These are phyloP conservation scores for Gigaspora rosea DNA, from an alignment of 192 early-diverging fungal genomes.

Conservation along the genomic window DNA sequence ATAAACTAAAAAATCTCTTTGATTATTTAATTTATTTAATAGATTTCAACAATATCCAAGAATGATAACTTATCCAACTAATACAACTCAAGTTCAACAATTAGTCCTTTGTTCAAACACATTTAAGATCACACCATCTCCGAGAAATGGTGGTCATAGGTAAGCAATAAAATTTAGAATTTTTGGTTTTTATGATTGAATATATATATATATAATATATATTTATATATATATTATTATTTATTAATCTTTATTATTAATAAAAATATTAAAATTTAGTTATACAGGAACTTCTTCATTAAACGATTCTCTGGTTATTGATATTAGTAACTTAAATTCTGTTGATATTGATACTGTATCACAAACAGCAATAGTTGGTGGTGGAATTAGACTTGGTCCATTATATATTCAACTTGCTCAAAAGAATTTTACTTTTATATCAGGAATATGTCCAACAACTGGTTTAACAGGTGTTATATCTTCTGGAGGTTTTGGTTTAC, in stretches of 20 bases:
- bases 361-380: slow-evolving; percentile 39
- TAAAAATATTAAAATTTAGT: neutral
- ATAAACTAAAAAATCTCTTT: too few relatives aligned
- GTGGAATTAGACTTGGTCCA: slow-evolving; percentile 55
- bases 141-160: slow-evolving; percentile 31
- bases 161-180: neutral
- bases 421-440: slow-evolving; percentile 40
- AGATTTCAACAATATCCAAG: slow-evolving; percentile 9
- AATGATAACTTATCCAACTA: slow-evolving; percentile 12
- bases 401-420: slow-evolving; percentile 44
- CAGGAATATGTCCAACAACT: slow-evolving; percentile 50
- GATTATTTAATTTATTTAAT: neutral
- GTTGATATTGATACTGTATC: slow-evolving; percentile 25
- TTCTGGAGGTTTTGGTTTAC: slow-evolving; percentile 55
- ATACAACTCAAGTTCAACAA: slow-evolving; percentile 23
- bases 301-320: slow-evolving; percentile 50
- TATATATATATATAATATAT: too few relatives aligned
- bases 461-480: slow-evolving; percentile 52
- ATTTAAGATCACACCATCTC: neutral
- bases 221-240: too few relatives aligned
- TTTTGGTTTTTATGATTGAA: too few relatives aligned
- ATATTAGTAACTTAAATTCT: slow-evolving; percentile 43
- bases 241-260: neutral
- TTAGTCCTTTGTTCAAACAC: slow-evolving; percentile 8
- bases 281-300: slow-evolving; percentile 15